Conservation (phyloP, 2,329 filamentous ascomycete genomes). For the Diaporthe humulicola region DNA sequence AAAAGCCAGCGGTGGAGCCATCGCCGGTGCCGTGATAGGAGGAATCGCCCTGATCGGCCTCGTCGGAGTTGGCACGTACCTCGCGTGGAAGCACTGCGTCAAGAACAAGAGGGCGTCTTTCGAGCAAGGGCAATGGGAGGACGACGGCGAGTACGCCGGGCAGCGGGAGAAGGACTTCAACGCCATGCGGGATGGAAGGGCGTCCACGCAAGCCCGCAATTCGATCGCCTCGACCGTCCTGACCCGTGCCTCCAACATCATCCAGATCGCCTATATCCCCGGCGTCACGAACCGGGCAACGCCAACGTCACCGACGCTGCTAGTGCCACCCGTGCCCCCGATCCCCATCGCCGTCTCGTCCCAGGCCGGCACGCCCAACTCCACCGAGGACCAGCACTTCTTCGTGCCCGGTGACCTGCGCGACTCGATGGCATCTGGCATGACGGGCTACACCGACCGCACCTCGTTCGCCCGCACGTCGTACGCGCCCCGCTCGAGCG, state of each 20-base stretch:
- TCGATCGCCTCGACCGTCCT: conserved; percentile 96
- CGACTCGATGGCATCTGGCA: conserved; percentile 89
- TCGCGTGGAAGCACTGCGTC: conserved; percentile 90
- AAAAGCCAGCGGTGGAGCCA: conserved; percentile 80
- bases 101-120: conserved; percentile 80
- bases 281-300: conserved; percentile 94
- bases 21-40: conserved; percentile 91
- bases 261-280: conserved; percentile 98
- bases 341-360: conserved; percentile 80
- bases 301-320: conserved; percentile 82
- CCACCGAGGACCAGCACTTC: conserved; percentile 86
- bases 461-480: conserved; percentile 72
- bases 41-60: conserved; percentile 83
- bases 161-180: conserved; percentile 65
- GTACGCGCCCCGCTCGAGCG: conserved; percentile 75
- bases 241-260: conserved; percentile 97
- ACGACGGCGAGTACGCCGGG: conserved; percentile 66
- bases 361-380: conserved; percentile 65
- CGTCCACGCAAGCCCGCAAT: conserved; percentile 86
- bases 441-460: conserved; percentile 73
- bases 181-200: conserved; percentile 71
- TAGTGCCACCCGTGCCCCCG: conserved; percentile 93
- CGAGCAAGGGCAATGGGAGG: conserved; percentile 66
- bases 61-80: conserved; percentile 77
- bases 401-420: conserved; percentile 92